These are phyloP conservation scores for Dittrichia graveolens DNA, from an alignment of 129 eudicot species.

Conservation along the genomic window DNA sequence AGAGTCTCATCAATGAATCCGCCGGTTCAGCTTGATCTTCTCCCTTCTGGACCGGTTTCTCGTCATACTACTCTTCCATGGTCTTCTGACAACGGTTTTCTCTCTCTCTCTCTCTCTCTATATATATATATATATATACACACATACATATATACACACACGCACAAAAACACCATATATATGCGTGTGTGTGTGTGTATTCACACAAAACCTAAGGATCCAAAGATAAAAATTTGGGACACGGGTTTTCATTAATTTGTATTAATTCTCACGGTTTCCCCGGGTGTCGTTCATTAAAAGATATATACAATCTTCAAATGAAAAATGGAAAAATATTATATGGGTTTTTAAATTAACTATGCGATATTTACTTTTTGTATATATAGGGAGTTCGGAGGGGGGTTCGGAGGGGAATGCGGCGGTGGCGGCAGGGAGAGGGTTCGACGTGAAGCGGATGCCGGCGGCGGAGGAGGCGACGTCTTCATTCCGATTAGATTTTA, in stretches of 20 bases:
- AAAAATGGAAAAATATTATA: not conserved
- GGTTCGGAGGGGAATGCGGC: constrained; percentile 70
- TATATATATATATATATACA: not conserved
- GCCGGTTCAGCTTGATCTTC: constrained; percentile 68
- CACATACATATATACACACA: not conserved
- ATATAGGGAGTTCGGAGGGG: constrained; percentile 68
- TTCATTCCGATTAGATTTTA: constrained; percentile 57
- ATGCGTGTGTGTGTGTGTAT: not conserved
- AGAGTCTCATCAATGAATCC: constrained; percentile 21
- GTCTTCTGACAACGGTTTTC: constrained; percentile 66
- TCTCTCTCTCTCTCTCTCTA: constrained; percentile 19
- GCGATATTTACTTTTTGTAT: not conserved
- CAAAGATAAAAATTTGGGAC: too few species aligned
- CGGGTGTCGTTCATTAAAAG: too few species aligned
- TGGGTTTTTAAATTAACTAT: not conserved
- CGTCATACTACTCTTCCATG: constrained; percentile 47
- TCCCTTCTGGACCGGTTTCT: constrained; percentile 65
- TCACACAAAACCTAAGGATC: not conserved
- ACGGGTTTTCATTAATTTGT: too few species aligned
- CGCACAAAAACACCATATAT: constrained; percentile 4
- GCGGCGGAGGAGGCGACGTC: constrained; percentile 59
- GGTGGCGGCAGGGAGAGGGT: constrained; percentile 47
- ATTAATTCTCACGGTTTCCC: too few species aligned
- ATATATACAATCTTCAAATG: not conserved
- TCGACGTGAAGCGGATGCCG: constrained; percentile 52